A percentile compares a stretch with the other conserved stretches of the same genome.
Evolutionary conservation across 2,329 filamentous ascomycete species (phyloP).

Genomic region (Alternaria postmessia): DNA sequence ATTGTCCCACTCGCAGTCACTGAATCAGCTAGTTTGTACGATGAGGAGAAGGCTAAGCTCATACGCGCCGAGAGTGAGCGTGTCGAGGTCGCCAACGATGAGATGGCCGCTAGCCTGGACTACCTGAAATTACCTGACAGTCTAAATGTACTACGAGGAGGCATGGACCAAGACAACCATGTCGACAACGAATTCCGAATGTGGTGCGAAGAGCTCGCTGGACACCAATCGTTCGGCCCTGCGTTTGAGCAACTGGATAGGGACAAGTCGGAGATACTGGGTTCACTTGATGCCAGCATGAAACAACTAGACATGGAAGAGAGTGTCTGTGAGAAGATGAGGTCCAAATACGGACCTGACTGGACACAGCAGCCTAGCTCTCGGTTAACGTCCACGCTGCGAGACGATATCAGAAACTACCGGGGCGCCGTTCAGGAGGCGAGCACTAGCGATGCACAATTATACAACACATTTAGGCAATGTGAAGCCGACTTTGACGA

Average conservation of each 20-base stretch:
- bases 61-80: slow-evolving; percentile 92
- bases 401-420: slow-evolving; percentile 87
- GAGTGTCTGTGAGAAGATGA: slow-evolving; percentile 98
- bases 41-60: slow-evolving; percentile 97
- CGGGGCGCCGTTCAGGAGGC: slow-evolving; percentile 90
- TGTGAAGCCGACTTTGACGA: slow-evolving; percentile 91
- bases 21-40: slow-evolving; percentile 94
- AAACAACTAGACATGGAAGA: slow-evolving; percentile 97
- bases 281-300: slow-evolving; percentile 77
- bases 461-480: slow-evolving; percentile 83
- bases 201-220: slow-evolving; percentile 93
- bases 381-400: slow-evolving; percentile 83
- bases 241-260: slow-evolving; percentile 81
- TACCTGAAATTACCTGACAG: slow-evolving; percentile 91
- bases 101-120: slow-evolving; percentile 94
- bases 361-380: slow-evolving; percentile 98
- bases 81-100: slow-evolving; percentile 89
- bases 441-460: slow-evolving; percentile 81
- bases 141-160: slow-evolving; percentile 89
- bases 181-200: slow-evolving; percentile 91
- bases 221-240: slow-evolving; percentile 78
- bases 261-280: slow-evolving; percentile 78
- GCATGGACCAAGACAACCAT: slow-evolving; percentile 85
- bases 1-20: slow-evolving; percentile 96
- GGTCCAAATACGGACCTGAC: slow-evolving; percentile 92